phyloP scores from a whole-genome alignment of 2,329 filamentous ascomycete species.

The Microsporum ferrugineum region DNA sequence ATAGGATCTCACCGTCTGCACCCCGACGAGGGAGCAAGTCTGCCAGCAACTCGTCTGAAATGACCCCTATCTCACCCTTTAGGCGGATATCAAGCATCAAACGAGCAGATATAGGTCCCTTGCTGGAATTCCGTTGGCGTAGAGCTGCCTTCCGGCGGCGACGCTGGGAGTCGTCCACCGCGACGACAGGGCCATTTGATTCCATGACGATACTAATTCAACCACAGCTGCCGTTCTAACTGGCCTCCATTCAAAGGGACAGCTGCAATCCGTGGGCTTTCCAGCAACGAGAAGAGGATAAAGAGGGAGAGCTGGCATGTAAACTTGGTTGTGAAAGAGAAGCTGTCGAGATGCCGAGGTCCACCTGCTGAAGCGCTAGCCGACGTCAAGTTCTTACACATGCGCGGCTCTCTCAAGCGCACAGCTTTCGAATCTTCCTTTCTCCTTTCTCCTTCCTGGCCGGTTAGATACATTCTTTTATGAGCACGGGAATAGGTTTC shows the following conservation, averaged over 20 bases:
- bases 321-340: not conserved
- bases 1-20: constrained; percentile 38
- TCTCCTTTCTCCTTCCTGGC: too few relatives aligned
- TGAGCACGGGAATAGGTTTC: too few relatives aligned
- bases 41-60: constrained; percentile 75
- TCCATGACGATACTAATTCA: not conserved
- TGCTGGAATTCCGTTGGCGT: constrained; percentile 6
- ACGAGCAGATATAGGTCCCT: constrained; percentile 61
- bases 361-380: not conserved
- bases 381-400: not conserved
- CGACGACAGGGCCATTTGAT: not conserved
- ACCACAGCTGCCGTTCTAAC: not conserved
- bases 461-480: too few relatives aligned
- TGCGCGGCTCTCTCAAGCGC: not conserved
- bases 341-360: constrained; percentile 5
- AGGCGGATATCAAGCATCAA: constrained; percentile 76
- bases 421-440: too few relatives aligned
- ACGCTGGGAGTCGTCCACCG: not conserved
- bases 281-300: not conserved
- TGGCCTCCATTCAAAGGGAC: not conserved
- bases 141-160: constrained; percentile 7
- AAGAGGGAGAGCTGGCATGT: not conserved
- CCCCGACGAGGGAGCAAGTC: constrained; percentile 58
- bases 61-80: constrained; percentile 70
- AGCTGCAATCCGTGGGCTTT: not conserved